Conservation (phyloP, 805 yeast genomes). For the Wickerhamiella occidentalis region DNA sequence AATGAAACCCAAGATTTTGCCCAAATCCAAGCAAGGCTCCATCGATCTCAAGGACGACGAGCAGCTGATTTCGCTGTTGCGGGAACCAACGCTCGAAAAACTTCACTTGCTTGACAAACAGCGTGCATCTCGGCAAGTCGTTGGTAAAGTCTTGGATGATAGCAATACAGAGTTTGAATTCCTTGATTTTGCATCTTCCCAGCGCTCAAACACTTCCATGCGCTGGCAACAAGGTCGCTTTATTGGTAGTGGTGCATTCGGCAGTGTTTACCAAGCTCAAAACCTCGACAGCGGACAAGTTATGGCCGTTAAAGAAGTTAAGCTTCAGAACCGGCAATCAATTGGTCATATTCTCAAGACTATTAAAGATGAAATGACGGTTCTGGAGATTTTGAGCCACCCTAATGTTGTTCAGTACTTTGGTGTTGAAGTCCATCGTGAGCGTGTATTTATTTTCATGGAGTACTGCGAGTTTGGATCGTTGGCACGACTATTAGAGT, state of each 20-base stretch:
- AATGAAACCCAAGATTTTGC: conserved; percentile 26
- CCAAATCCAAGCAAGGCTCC: conserved; percentile 17
- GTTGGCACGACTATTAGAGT: conserved; percentile 65
- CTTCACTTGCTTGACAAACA: conserved; percentile 50
- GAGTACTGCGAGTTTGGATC: conserved; percentile 97
- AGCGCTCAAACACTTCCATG: conserved; percentile 77
- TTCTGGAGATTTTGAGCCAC: conserved; percentile 84
- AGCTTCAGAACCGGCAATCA: conserved; percentile 77
- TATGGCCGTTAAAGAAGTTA: conserved; percentile 92
- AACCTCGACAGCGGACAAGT: conserved; percentile 91
- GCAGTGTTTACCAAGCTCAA: conserved; percentile 83
- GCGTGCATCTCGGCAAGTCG: conserved; percentile 39
- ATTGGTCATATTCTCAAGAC: conserved; percentile 75
- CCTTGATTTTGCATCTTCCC: conserved; percentile 73
- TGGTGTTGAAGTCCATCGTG: conserved; percentile 96
- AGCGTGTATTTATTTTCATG: conserved; percentile 90
- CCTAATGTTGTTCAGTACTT: conserved; percentile 94
- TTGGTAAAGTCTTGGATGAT: conserved; percentile 84
- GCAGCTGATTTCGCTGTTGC: conserved; percentile 42
- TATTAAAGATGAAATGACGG: conserved; percentile 93
- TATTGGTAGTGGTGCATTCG: conserved; percentile 93
- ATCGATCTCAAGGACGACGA: conserved; percentile 43
- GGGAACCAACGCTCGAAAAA: conserved; percentile 56
- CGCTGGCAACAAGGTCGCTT: conserved; percentile 95
- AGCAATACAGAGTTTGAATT: conserved; percentile 79